Conservation (phyloP, 805 yeast species). For the Zygoascus biomembranicola region DNA sequence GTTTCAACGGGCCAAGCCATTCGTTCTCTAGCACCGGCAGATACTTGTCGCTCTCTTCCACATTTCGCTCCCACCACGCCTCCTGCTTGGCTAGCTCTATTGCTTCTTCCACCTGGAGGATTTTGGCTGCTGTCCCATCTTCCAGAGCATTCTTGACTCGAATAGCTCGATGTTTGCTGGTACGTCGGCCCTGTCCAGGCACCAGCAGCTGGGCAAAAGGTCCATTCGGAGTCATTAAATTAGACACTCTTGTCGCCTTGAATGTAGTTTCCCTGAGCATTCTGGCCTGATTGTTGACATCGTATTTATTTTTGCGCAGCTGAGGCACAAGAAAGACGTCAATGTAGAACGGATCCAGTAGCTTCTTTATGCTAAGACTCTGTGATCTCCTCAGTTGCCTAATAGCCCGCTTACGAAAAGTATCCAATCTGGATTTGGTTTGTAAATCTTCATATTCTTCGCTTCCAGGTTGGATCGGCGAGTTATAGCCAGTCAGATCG, state of each 20-base stretch:
- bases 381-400: not conserved
- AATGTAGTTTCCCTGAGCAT: conserved; percentile 2
- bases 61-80: conserved; percentile 6
- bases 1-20: conserved; percentile 3
- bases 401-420: conserved; percentile 4
- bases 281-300: not conserved
- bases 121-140: not conserved
- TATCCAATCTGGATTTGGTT: not conserved
- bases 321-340: conserved; percentile 9
- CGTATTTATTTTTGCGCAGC: not conserved
- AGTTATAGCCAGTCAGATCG: not conserved
- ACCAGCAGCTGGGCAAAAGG: conserved; percentile 7
- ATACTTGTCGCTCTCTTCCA: not conserved
- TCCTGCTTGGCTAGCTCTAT: conserved; percentile 3
- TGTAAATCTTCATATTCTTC: not conserved
- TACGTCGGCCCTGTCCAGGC: conserved; percentile 4
- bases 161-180: not conserved
- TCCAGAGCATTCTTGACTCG: conserved; percentile 1
- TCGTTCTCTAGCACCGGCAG: not conserved
- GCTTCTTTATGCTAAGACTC: not conserved
- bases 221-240: conserved; percentile 5
- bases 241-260: conserved; percentile 1
- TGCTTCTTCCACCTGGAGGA: not conserved
- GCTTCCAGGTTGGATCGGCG: not conserved
- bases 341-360: conserved; percentile 6